phyloP scores from a whole-genome alignment of 106 monocot species.

The Posidonia australis region DNA sequence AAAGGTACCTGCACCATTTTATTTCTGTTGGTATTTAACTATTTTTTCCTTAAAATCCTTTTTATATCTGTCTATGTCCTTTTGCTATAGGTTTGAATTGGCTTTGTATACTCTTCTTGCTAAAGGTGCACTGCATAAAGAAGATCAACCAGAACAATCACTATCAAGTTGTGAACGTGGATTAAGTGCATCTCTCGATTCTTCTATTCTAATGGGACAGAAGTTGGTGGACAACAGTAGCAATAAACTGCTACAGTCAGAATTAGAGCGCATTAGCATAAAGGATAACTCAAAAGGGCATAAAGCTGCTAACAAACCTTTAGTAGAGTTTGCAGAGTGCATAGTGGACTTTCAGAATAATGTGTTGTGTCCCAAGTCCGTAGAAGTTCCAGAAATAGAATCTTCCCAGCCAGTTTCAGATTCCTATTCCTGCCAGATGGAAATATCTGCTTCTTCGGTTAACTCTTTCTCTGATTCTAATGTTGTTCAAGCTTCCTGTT shows the following conservation, averaged over 20 bases:
- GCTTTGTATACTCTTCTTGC: slow-evolving; percentile 71
- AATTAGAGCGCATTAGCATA: slow-evolving; percentile 33
- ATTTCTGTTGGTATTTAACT: not conserved
- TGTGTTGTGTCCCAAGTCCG: no score
- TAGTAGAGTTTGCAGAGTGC: no score
- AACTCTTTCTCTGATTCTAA: no score
- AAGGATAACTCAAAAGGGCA: slow-evolving; percentile 33
- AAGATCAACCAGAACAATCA: slow-evolving; percentile 31
- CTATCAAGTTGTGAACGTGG: slow-evolving; percentile 22
- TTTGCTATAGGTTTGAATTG: slow-evolving; percentile 70
- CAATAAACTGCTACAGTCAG: slow-evolving; percentile 32
- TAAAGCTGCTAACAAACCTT: slow-evolving; percentile 34
- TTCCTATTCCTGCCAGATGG: no score
- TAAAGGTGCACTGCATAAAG: slow-evolving; percentile 43
- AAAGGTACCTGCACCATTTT: slow-evolving; percentile 40
- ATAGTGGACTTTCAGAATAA: no score
- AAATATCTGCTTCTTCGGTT: no score
- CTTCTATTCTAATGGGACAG: slow-evolving; percentile 30
- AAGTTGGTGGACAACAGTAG: slow-evolving; percentile 13
- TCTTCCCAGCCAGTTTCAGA: no score
- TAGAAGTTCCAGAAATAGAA: no score
- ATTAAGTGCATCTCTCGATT: slow-evolving; percentile 5
- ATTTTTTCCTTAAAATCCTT: not conserved
- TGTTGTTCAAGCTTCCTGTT: no score
- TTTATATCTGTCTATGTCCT: not conserved